Evolutionary conservation across 306 rosid genomes (phyloP), one percentile per base, ranked within the genome.

Genomic region (Corylus avellana): DNA sequence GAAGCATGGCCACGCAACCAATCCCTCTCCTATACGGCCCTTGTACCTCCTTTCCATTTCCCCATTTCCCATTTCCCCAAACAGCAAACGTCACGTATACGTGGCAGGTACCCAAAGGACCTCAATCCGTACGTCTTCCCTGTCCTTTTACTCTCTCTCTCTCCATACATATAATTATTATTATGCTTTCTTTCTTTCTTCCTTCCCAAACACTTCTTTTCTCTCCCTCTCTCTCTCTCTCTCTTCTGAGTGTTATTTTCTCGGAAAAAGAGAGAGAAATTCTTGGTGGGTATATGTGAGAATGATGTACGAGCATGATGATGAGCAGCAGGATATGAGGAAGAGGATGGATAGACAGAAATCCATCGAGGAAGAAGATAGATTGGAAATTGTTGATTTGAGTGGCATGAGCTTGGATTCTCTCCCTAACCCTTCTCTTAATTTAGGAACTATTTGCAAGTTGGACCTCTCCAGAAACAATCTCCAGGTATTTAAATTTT

Each of bases 381-480:
- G 80, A 80, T 89, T 87, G 78, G 88, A 91, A 76, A 84, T 82
- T 1, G 89, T 94, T n/a, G 93, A 94, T 73, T 82, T 95, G 84
- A 92, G 98, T 88, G 95, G 87, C 78, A 73, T 91, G 92, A 89
- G 92, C 46, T 85, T 95, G 70, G 90, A 89, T 0, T 77, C 92
- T 55, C 89, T 95, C 75, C 96, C 98, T 4, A 87, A 79, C 68
- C 91, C 98, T 47, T 79, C 91, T 70, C 87, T 95, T 32, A 90
- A 90, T 79, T 56, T 95, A 53, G 90, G 86, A 0, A 62, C 79
- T 77, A 87, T 95, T 85, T 89, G 89, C 87, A 95, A 90, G 76
- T 85, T 95, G 73, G 92, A 95, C 67, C 97, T 95, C 80, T 95
- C 98, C 76, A 95, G 91, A 62, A 95, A 95, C 86, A 91, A 95